Evolutionary conservation across 1,139 yeast genomes (phyloP), one percentile per base, ranked within the genome.

Genomic region (Candida frijolesensis): DNA sequence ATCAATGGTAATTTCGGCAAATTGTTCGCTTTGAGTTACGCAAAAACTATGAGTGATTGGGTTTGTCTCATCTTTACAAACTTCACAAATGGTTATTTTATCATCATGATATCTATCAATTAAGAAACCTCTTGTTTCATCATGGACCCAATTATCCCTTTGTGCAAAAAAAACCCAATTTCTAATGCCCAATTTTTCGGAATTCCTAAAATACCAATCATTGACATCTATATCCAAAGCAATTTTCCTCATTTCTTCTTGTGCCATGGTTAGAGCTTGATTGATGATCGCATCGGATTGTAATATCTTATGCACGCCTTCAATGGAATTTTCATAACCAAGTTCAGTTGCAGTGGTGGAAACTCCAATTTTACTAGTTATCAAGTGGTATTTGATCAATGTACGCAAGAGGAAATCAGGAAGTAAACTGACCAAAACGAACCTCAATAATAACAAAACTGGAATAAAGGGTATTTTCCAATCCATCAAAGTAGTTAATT

Each of bases 101-200:
- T 78, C 66, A 51, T 69, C 66, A 14, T 63, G 58, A 60, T 80
- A 79, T 35, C 68, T 63, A 4, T 65, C 51, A 34, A 77, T 59
- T 15, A 83, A 63, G 51, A 68, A 66, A 33, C 68, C 70, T 48
- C 84, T 67, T 1, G 87, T 76, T 22, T 61, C 64, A 48, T 79
- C 74, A 50, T 72, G 70, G 2, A 85, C 83, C 91, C 91, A 85
- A 59, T 81, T 80, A 62, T 85, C 91, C 14, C 64, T 59, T 14
- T 65, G 64, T 2, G 87, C 87, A 59, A 83, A 84, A 56, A 77
- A 80, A 1, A 73, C 61, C 89, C 89, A 84, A 14, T 81, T 67
- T 32, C 65, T 65, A n/a, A 32, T 44, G 8, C 34, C 32, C 14
- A 49, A 44, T 14, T 42, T 33, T 14, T 18, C 27, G n/a, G 46